A percentile compares a stretch with the other conserved stretches of the same genome.
Evolutionary conservation across 352 stramenopile species (phyloP).

Genomic region (Globisporangium heterothallicum): DNA sequence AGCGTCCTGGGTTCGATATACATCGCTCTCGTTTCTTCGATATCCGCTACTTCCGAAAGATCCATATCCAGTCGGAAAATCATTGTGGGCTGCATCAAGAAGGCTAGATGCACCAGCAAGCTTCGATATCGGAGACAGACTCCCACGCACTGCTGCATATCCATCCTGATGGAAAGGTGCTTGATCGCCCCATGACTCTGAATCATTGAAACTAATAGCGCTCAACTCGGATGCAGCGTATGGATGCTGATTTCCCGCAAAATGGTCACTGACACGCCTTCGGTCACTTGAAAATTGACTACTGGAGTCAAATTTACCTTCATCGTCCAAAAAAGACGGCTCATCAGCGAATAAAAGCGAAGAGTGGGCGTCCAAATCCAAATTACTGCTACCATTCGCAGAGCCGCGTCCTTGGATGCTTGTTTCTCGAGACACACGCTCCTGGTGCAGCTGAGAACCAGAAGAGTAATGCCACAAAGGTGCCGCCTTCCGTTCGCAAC

Average conservation of each 20-base stretch:
- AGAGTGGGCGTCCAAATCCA: constrained; percentile 39
- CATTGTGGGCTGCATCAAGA: background rate
- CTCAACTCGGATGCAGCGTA: constrained; percentile 47
- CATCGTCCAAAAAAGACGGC: constrained; percentile 6
- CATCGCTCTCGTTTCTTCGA: background rate
- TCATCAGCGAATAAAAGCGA: constrained; percentile 35
- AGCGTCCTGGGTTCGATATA: background rate
- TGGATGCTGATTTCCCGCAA: constrained; percentile 6
- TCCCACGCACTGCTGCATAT: constrained; percentile 1
- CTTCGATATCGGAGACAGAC: constrained; percentile 14
- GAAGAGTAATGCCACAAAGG: constrained; percentile 7
- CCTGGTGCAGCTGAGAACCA: background rate
- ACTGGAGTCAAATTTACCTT: constrained; percentile 15
- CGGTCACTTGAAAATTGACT: constrained; percentile 11
- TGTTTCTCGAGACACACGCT: constrained; percentile 1
- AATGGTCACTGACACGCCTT: constrained; percentile 17
- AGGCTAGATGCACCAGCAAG: background rate
- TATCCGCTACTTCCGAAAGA: constrained; percentile 1
- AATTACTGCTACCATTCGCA: constrained; percentile 16
- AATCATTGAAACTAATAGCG: constrained; percentile 76
- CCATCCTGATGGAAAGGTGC: constrained; percentile 28
- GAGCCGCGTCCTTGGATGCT: background rate
- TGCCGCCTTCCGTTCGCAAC: background rate
- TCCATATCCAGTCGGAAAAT: background rate
- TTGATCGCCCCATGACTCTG: constrained; percentile 63